phyloP scores from a whole-genome alignment of 2,329 filamentous ascomycete species.

The Botrytis deweyae region DNA sequence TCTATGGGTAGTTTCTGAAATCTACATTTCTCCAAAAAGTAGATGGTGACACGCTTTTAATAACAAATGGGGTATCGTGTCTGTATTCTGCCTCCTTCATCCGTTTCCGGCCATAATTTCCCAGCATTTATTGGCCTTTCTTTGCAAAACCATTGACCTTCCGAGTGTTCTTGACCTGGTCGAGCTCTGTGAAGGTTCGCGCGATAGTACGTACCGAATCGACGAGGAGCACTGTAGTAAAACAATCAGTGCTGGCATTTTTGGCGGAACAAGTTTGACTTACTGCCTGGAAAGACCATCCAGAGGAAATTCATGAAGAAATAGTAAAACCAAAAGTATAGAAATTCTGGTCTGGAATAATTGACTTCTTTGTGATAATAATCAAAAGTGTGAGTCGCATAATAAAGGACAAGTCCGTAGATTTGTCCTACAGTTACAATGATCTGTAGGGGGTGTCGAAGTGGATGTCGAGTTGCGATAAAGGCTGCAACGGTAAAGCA shows the following conservation, averaged over 20 bases:
- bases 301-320: conserved; percentile 62
- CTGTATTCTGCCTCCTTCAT: not conserved
- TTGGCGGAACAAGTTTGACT: conserved; percentile 35
- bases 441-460: conserved; percentile 52
- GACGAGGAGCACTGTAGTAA: conserved; percentile 38
- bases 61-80: not conserved
- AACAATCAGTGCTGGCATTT: not conserved
- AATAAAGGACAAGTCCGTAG: conserved; percentile 62
- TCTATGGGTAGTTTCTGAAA: not conserved
- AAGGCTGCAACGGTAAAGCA: conserved; percentile 50
- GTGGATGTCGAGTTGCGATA: conserved; percentile 46
- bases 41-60: not conserved
- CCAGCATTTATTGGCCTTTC: conserved; percentile 10
- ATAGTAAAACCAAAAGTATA: conserved; percentile 66
- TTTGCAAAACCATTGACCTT: not conserved
- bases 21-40: not conserved
- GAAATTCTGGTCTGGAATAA: conserved; percentile 57
- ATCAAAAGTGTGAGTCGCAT: conserved; percentile 56
- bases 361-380: conserved; percentile 47
- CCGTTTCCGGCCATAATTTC: not conserved
- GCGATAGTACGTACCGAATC: conserved; percentile 41
- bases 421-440: conserved; percentile 41
- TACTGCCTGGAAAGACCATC: conserved; percentile 56
- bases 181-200: conserved; percentile 41
- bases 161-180: conserved; percentile 29